Evolutionary conservation across 1,284 basidiomycete genomes (phyloP), one percentile per base, ranked within the genome.

Genomic region (Trichosporon coremiiforme): DNA sequence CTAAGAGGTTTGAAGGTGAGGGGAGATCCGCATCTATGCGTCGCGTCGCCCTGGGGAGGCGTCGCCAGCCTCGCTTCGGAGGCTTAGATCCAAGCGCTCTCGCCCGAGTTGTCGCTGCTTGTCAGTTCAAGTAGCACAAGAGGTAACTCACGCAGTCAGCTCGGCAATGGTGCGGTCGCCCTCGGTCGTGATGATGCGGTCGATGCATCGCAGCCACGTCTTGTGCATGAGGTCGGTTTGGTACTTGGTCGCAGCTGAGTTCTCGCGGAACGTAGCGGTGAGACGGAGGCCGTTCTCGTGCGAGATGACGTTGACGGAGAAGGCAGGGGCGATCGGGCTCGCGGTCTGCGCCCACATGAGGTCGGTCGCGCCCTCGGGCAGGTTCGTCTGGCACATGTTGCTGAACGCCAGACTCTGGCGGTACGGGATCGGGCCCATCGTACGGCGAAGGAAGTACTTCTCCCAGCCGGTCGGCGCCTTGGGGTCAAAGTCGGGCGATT

Each of bases 401-500:
- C 76, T 78, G 13, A 79, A 50, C 63, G 66, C 70, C 47, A 77
- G 35, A 10, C 70, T 70, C 8, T 70, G 69, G 20, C 57, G 60
- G 53, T 66, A 74, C 1, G 76, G 75, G 2, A 57, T 65, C 2
- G 66, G 36, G 2, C 68, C 66, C 13, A 70, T 65, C 9, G 73
- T 62, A 36, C 75, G 69, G 15, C 71, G 65, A 29, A 70, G 62
- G 63, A 78, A 76, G 71, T 75, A 79, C 10, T 75, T 66, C 68
- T 80, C 78, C 79, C 79, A 82, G 8, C 73, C 76, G 15, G 79
- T 80, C 13, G 77, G 74, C 4, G 74, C 69, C 10, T 64, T 68
- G 1, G 73, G 69, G 62, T 77, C 77, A 17, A 66, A 69, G 47
- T 69, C 68, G 15, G 68, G 57, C 33, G 68, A 50, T 13, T 15